Percentiles rank a stretch among this genome's conserved stretches.
Evolutionary conservation across 139 green algal genomes (phyloP).

Genomic region (Closterium sp.): DNA sequence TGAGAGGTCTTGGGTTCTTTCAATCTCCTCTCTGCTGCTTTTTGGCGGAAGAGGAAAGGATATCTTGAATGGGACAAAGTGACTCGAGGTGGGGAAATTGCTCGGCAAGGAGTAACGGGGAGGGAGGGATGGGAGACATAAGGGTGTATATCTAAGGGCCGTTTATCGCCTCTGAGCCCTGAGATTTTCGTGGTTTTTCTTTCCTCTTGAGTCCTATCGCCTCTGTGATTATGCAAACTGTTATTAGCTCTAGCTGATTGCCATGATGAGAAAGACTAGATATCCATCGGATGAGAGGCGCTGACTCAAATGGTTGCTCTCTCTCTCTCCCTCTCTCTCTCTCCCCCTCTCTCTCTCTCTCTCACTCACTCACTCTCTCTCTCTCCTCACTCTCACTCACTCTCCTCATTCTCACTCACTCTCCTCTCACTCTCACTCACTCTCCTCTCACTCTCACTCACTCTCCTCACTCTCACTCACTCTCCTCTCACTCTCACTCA

Average conservation of each 20-base stretch:
- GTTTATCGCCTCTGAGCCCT: too few species aligned
- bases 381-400: too few species aligned
- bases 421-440: too few species aligned
- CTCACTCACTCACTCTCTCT: too few species aligned
- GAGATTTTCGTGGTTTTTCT: neutral
- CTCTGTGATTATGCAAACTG: neutral
- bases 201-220: neutral
- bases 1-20: neutral
- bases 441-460: too few species aligned
- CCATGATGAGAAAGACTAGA: neutral
- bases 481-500: too few species aligned
- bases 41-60: neutral
- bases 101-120: neutral
- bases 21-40: neutral
- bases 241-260: neutral
- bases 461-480: too few species aligned
- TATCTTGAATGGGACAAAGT: neutral
- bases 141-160: neutral
- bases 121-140: neutral
- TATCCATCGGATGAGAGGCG: neutral
- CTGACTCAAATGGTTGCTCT: neutral
- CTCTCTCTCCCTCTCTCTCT: neutral
- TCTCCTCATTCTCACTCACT: too few species aligned
- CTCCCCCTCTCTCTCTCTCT: neutral
- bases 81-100: neutral